Percentiles rank a stretch among this genome's conserved stretches.
These are phyloP conservation scores for Phytophthora citricola DNA, from an alignment of 352 stramenopile genomes.

Conservation along the genomic window DNA sequence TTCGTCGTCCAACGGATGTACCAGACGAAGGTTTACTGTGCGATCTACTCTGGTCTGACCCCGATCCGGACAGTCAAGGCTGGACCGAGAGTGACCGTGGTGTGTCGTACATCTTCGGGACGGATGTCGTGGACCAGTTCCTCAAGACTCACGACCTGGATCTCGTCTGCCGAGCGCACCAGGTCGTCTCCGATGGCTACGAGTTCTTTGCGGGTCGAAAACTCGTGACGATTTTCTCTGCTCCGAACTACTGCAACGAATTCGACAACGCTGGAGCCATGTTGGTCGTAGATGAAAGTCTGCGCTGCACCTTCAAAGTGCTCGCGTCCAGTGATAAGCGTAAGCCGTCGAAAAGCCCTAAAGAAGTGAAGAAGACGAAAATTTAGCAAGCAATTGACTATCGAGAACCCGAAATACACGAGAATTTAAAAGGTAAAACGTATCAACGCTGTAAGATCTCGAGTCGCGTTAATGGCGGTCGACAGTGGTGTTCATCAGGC, in stretches of 20 bases:
- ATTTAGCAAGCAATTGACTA: not conserved
- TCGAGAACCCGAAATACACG: not conserved
- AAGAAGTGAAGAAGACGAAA: not conserved
- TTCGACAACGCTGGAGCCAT: slow-evolving; percentile 99
- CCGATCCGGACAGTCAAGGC: slow-evolving; percentile 87
- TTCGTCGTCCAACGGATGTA: slow-evolving; percentile 83
- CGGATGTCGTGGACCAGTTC: slow-evolving; percentile 98
- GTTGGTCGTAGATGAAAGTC: slow-evolving; percentile 75
- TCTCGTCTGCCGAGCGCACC: slow-evolving; percentile 97
- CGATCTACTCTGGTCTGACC: slow-evolving; percentile 90
- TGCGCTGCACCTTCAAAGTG: slow-evolving; percentile 87
- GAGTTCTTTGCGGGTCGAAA: slow-evolving; percentile 99
- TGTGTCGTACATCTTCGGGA: slow-evolving; percentile 99
- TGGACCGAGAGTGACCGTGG: slow-evolving; percentile 98
- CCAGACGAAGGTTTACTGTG: slow-evolving; percentile 87
- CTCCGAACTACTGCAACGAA: slow-evolving; percentile 99
- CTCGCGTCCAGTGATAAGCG: slow-evolving; percentile 80
- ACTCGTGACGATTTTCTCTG: slow-evolving; percentile 99
- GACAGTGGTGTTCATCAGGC: slow-evolving; percentile 25
- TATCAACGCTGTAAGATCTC: slow-evolving; percentile 37
- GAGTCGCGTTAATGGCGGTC: slow-evolving; percentile 30
- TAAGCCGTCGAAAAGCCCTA: slow-evolving; percentile 49
- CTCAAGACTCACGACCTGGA: slow-evolving; percentile 97
- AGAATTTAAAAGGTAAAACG: not conserved
- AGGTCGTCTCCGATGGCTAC: slow-evolving; percentile 99